A percentile compares a stretch with the other conserved stretches of the same genome.
phyloP scores from a whole-genome alignment of 345 rosid genomes.

The Ceriops decandra region DNA sequence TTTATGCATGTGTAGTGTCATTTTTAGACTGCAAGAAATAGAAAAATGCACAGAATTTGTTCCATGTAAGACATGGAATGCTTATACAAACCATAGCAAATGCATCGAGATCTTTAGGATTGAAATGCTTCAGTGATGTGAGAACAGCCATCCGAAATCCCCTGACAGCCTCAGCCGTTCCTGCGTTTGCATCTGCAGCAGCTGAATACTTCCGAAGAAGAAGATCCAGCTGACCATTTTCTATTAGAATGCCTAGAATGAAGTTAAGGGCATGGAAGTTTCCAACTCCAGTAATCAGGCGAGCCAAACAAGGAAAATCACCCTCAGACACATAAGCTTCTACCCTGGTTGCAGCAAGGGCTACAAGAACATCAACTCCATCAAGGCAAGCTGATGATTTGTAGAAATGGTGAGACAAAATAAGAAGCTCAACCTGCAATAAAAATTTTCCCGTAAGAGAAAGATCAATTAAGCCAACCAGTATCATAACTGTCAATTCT shows the following conservation, averaged over 20 bases:
- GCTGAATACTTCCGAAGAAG: constrained; percentile 90
- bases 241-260: constrained; percentile 91
- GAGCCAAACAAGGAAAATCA: constrained; percentile 90
- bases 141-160: constrained; percentile 97
- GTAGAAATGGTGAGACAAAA: constrained; percentile 95
- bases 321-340: constrained; percentile 95
- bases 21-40: too few relatives aligned
- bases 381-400: constrained; percentile 97
- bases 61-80: constrained; percentile 4
- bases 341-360: constrained; percentile 96
- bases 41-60: background rate
- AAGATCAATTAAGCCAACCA: background rate
- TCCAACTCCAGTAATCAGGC: constrained; percentile 91
- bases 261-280: constrained; percentile 94
- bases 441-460: constrained; percentile 9
- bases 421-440: constrained; percentile 91
- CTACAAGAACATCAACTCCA: constrained; percentile 97
- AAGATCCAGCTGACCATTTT: constrained; percentile 90
- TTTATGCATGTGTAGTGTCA: too few relatives aligned
- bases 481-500: background rate
- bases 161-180: constrained; percentile 83
- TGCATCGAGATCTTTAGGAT: constrained; percentile 83
- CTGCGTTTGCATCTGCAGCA: constrained; percentile 75
- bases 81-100: constrained; percentile 69
- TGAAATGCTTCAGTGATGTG: constrained; percentile 88